Percentiles rank a stretch among this genome's conserved stretches.
phyloP scores from a whole-genome alignment of 306 rosid genomes.

The Sechiopsis laciniata region DNA sequence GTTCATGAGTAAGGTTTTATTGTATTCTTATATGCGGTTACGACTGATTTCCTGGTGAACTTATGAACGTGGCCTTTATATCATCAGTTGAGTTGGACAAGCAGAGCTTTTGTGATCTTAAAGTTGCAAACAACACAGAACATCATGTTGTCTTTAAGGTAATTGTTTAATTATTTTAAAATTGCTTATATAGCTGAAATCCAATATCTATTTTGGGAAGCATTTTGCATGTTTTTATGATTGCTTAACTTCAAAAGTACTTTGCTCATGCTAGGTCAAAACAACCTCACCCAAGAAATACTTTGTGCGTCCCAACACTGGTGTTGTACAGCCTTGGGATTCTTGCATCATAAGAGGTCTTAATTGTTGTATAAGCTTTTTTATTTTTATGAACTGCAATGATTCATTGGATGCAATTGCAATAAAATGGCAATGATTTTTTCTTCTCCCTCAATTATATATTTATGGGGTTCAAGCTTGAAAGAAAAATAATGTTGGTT shows the following conservation, averaged over 20 bases:
- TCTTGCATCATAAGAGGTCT: conserved; percentile 84
- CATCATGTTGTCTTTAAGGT: conserved; percentile 90
- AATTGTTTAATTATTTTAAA: conserved; percentile 12
- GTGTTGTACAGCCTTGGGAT: conserved; percentile 77
- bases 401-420: background rate
- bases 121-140: conserved; percentile 65
- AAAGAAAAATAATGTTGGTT: background rate
- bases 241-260: background rate
- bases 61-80: conserved; percentile 27
- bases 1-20: background rate
- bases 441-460: background rate
- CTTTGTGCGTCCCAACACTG: conserved; percentile 92
- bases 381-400: background rate
- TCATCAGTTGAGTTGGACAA: conserved; percentile 81
- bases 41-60: conserved; percentile 5
- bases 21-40: background rate
- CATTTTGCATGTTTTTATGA: conserved; percentile 8
- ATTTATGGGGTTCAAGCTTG: background rate
- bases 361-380: background rate
- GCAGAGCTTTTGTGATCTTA: conserved; percentile 82
- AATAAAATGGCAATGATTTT: background rate
- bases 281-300: conserved; percentile 96
- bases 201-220: conserved; percentile 8
- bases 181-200: background rate
- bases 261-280: conserved; percentile 64